Evolutionary conservation across 345 rosid genomes (phyloP), one percentile per base, ranked within the genome.

Genomic region (Citrus hindsii): DNA sequence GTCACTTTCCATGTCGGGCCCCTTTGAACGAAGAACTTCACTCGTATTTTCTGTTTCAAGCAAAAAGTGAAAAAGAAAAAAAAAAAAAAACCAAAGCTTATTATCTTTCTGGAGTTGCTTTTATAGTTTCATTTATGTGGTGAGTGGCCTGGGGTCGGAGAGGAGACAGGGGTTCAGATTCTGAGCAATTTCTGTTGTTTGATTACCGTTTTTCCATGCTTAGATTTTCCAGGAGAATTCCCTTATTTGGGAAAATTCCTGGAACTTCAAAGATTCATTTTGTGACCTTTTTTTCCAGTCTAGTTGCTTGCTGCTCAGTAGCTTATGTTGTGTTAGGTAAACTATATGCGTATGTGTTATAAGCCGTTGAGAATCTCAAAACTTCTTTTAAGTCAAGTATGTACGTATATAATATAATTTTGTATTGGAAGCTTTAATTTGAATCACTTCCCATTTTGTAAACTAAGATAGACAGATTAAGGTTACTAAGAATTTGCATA

Each of bases 171-270:
- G 6, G 22, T 30, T 63, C 27, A 75, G 14, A 14, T 42, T 62
- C 77, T 27, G 22, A 21, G 69, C 46, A 75, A 30, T 63, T 75
- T 75, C 77, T 19, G 76, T 25, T 2, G 40, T 10, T 21, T 7
- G 40, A 3, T 21, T 21, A 40, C 10, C 1, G 6, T 4, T 74
- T 74, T 75, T 73, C 72, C 67, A 53, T 0, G 27, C 19, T 7
- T 48, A 33, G 55, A 40, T 74, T 67, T 78, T 64, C 77, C 4
- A 2, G 77, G 80, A 77, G 77, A 71, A 53, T 71, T 27, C 66
- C 75, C 21, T 7, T 27, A 61, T 58, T 3, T 19, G 7, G 65
- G 78, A 81, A 84, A 62, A 59, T 69, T 71, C 12, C 5, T 30
- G 71, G 67, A 68, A 73, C 27, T 14, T 37, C 32, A 61, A 61